Evolutionary conservation across 2,329 filamentous ascomycete species (phyloP), one percentile per base, ranked within the genome.

Genomic region (Apiospora aurea): DNA sequence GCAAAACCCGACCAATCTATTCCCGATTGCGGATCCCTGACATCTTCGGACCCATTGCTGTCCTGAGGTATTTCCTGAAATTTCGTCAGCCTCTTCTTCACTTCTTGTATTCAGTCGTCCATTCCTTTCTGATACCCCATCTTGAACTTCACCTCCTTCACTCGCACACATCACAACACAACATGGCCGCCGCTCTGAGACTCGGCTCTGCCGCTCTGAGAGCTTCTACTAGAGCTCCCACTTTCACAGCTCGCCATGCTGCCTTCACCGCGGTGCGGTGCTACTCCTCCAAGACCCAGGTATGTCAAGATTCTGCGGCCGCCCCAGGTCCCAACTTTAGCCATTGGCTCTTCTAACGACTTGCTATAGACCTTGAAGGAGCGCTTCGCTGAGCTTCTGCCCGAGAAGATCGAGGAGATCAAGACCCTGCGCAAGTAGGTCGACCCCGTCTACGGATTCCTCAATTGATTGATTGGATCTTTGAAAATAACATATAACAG

Each of bases 381-480:
- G 85, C 96, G 95, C 83, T 98, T 99, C 85, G 96, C 96, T 83
- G 95, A 96, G 85, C 93, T 96, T 82, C 89, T 99, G 75, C 96
- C 96, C 79, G 94, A 92, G 84, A 97, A 98, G 91, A 93, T 98
- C 82, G 96, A 99, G 88, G 94, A 98, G 91, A 95, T 99, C 89
- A 99, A 99, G 94, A 92, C 94, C 85, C 92, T 99, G 81, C 91
- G 94, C 85, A 98, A 98, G 94, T 97, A 88, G 83, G 92, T 86
- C 72, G 61, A 71, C 69, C 49, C 64, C 61, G 70, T 71, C 74
- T 69, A 73, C 49, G 38, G 67, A 66, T 69, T 29, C 72, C 67
- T 29, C 67, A 70, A 10, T 21, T 18, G 16, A 10, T 21, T 18
- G 16, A 7, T 67, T 71, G 61, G n/a, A 69, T 61, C 68, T 61